These are phyloP conservation scores for Colletotrichum salicis DNA, from an alignment of 2,329 filamentous ascomycete genomes.

Conservation along the genomic window DNA sequence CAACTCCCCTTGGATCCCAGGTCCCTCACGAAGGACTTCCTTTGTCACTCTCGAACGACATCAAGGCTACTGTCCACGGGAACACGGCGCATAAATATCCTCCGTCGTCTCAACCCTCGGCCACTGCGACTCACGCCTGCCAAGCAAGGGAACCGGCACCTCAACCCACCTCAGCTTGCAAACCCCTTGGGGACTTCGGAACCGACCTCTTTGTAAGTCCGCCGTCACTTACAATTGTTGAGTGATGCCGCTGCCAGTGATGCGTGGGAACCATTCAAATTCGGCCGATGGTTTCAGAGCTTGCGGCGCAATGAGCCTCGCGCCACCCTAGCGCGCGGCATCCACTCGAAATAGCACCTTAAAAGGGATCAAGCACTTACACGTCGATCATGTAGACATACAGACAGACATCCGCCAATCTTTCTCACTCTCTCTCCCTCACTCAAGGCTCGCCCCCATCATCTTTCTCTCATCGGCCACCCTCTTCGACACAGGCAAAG, in stretches of 20 bases:
- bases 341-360: constrained; percentile 29
- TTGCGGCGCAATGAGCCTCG: constrained; percentile 29
- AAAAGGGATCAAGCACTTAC: constrained; percentile 22
- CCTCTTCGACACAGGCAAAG: background rate
- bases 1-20: constrained; percentile 5
- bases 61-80: constrained; percentile 18
- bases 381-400: constrained; percentile 19
- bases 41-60: constrained; percentile 9
- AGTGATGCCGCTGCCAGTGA: constrained; percentile 4
- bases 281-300: constrained; percentile 29
- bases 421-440: background rate
- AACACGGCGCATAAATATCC: constrained; percentile 5
- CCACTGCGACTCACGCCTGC: constrained; percentile 21
- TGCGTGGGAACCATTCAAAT: constrained; percentile 10
- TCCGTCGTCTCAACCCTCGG: constrained; percentile 25
- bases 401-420: constrained; percentile 3
- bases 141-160: constrained; percentile 15
- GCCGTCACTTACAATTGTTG: constrained; percentile 19
- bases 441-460: background rate
- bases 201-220: constrained; percentile 21
- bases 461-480: background rate
- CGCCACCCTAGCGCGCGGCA: constrained; percentile 33
- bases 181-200: background rate
- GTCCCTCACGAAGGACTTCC: background rate
- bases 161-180: constrained; percentile 4